Evolutionary conservation across 805 yeast genomes (phyloP), one percentile per base, ranked within the genome.

Genomic region (Ascoidea rubescens): DNA sequence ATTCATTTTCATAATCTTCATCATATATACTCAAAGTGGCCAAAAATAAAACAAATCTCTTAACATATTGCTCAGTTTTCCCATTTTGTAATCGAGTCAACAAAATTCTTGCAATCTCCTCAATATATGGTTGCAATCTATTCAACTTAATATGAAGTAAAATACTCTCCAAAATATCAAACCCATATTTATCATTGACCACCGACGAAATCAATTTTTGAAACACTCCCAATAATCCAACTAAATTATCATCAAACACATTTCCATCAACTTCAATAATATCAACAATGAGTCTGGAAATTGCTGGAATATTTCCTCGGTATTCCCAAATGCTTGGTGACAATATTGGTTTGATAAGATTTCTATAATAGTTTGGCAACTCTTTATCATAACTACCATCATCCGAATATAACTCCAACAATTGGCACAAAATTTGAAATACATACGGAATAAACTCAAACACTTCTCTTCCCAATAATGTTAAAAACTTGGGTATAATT

Each of bases 291-390:
- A 93, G 71, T 59, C 96, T 78, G 0, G 95, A 83, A 21, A 91
- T 79, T 1, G 96, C 97, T 2, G 99, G 99, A 43, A 91, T 80
- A 59, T 91, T 93, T 14, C 98, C 99, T 57, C 81, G 75, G 55
- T 78, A 79, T 65, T 93, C 98, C 99, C 99, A 93, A 44, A 90
- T 82, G 5, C 80, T 65, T n/a, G 98, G 97, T 1, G 96, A 78
- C 59, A 93, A 71, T 48, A 93, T 69, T 1, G 99, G 98, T 57
- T 80, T 80, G 21, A 88, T 73, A 49, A 93, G 71, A 52, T 77
- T 80, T 53, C 73, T 76, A 61, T 79, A 87, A 33, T 80, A 71
- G 0, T 69, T 74, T 1, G 97, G 93, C 30, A 93, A 70, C 1
- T 74, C 70, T 0, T 67, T 59, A 1, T 8, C 31, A 5, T 17